Base-by-base conservation (phyloP, 495 filamentous ascomycete genomes). In the Penicillium tannophilum region DNA sequence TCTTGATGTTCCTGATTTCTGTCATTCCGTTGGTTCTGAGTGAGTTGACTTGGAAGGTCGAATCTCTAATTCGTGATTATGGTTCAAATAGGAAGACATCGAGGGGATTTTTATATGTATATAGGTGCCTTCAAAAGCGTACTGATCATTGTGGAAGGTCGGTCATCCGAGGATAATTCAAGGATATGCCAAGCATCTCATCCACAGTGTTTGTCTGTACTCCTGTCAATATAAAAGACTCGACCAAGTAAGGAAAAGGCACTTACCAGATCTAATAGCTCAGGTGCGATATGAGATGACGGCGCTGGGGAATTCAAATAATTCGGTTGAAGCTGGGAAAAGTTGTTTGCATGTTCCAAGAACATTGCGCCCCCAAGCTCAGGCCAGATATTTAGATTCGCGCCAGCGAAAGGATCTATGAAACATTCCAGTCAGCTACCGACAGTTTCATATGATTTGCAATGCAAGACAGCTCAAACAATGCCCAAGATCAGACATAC, bases 121-220 rank as follows among this genome's bases (percentile, higher is more conserved):
- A 28, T 4, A 7, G 28, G 6, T 28, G 28, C 1, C 6, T 28
- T 28, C 28, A 4, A 28, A 2, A 28, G 28, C 26, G 24, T 7
- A 39, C 10, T 50, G 12, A 6, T 47, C 20, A 11, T 30, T 20
- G 23, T 4, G 47, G 24, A 35, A 19, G 60, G 1, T 59, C 45
- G 20, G 43, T 43, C 19, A 46, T 24, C 24, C 55, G 55, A 26
- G 55, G 60, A 20, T 53, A 63, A 16, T 50, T 54, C 49, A 60
- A 54, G 5, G 56, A 63, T 11, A 50, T 30, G 31, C 53, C 56
- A 20, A 60, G 52, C 56, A 63, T 63, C 23, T 60, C 42, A 50
- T 60, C 60, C 10, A 63, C 45, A 20, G 45, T 59, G 12, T 63
- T 31, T 26, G 55, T 59, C 55, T 59, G 45, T 39, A 12, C 33